A percentile compares a stretch with the other conserved stretches of the same genome.
These are phyloP conservation scores for Malus domestica DNA, from an alignment of 306 rosid genomes.

Conservation along the genomic window DNA sequence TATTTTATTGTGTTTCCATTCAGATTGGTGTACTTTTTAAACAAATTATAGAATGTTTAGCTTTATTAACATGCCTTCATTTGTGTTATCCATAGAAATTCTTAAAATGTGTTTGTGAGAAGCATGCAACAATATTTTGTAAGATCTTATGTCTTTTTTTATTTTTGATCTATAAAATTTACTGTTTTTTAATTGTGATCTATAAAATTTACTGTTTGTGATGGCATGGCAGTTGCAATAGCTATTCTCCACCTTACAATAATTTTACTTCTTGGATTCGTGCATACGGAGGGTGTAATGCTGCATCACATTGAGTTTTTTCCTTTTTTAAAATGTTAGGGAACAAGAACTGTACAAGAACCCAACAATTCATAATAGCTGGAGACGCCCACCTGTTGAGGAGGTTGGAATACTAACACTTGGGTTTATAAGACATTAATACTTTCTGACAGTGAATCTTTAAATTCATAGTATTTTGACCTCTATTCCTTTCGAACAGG, in stretches of 20 bases:
- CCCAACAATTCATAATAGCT: slow-evolving; percentile 41
- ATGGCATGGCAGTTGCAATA: background rate
- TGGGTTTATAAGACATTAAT: background rate
- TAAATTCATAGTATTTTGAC: slow-evolving; percentile 7
- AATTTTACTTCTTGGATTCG: background rate
- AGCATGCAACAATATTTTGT: background rate
- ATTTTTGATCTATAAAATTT: background rate
- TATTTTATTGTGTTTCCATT: background rate
- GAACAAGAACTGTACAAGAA: slow-evolving; percentile 82
- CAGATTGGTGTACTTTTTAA: background rate
- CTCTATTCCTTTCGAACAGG: slow-evolving; percentile 32
- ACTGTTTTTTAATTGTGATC: background rate
- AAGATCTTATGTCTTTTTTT: background rate
- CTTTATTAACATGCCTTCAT: background rate
- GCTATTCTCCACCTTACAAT: background rate
- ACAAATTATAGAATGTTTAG: background rate
- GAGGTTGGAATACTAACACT: slow-evolving; percentile 52
- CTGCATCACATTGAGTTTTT: slow-evolving; percentile 18
- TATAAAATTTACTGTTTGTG: background rate
- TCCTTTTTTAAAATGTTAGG: slow-evolving; percentile 27
- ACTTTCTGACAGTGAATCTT: slow-evolving; percentile 3
- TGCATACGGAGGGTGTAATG: slow-evolving; percentile 1
- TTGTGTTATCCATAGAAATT: background rate
- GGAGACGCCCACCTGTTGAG: slow-evolving; percentile 87
- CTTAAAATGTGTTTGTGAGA: background rate